Evolutionary conservation across 345 rosid species (phyloP), one percentile per base, ranked within the genome.

Genomic region (Odontarrhena argentea): DNA sequence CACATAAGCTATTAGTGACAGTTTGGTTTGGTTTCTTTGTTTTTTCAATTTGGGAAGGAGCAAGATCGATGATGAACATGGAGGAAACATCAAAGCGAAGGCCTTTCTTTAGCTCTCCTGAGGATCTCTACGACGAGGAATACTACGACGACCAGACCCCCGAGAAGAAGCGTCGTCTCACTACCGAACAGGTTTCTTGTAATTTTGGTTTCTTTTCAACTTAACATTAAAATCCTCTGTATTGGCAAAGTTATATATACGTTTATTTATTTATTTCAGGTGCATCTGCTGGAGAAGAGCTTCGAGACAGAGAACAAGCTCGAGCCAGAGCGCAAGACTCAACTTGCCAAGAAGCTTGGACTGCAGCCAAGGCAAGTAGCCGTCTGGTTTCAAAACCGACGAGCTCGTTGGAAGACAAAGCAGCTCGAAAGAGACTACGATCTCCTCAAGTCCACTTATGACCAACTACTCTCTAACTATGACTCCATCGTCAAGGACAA

Each of bases 381-480:
- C 1, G 93, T 92, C 24, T 92, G 98, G 98, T 92, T 92, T 86
- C 98, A 92, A 70, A 92, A 92, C 76, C 96, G 97, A 43, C 79
- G 98, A 26, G 98, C 98, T 64, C 83, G 98, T 74, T 89, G 92
- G 93, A 92, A 86, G 80, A 92, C 96, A 0, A 92, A 75, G 80
- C 98, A 89, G 82, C 91, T 92, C 10, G 97, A 92, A 67, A 82
- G 83, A 76, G 93, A 92, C 65, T 92, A 81, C 61, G 89, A 87
- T 74, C 55, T 79, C 71, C 96, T 92, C 74, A 92, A 86, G 76
- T 79, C 96, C 32, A 82, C 96, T 41, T 87, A 83, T 65, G 96
- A 86, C 68, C 82, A 88, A 13, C 96, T 92, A 54, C 82, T 76
- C 10, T 68, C 86, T 24, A 78, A 80, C 71, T 86, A 78, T 64